Conservation (phyloP, 805 yeast genomes). For the Hanseniaspora jakobsenii region DNA sequence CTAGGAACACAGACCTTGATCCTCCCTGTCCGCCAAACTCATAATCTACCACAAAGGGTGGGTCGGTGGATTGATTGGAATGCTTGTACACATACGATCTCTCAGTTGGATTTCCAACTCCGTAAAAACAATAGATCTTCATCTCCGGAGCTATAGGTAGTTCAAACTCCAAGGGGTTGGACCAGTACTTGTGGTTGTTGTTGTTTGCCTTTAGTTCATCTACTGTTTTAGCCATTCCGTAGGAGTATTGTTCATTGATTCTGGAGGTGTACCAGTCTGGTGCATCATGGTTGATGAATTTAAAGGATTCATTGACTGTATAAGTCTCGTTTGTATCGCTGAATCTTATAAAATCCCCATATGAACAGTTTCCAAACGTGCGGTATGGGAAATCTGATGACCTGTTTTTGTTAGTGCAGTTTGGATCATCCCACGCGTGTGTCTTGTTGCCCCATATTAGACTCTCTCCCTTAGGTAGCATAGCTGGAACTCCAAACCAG, state of each 20-base stretch:
- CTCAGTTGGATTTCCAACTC: conserved; percentile 95
- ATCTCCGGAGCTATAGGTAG: conserved; percentile 89
- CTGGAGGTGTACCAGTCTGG: conserved; percentile 69
- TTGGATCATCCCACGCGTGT: conserved; percentile 59
- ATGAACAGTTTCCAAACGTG: conserved; percentile 33
- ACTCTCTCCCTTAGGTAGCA: conserved; percentile 94
- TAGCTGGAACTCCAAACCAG: conserved; percentile 89
- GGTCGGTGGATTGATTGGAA: conserved; percentile 43
- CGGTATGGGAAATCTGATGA: conserved; percentile 10
- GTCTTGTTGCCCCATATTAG: conserved; percentile 70
- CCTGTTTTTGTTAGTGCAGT: conserved; percentile 11
- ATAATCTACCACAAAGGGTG: conserved; percentile 62
- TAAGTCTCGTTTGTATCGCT: conserved; percentile 42
- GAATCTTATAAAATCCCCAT: conserved; percentile 67
- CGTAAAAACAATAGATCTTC: conserved; percentile 81
- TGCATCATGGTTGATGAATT: conserved; percentile 47
- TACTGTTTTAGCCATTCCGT: conserved; percentile 53
- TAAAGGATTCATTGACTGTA: conserved; percentile 57
- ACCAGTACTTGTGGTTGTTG: conserved; percentile 69
- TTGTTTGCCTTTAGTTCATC: conserved; percentile 54
- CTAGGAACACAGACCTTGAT: conserved; percentile 49
- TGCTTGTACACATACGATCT: conserved; percentile 79
- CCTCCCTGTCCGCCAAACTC: conserved; percentile 36
- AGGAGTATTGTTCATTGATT: conserved; percentile 60
- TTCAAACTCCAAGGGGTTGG: conserved; percentile 86